Evolutionary conservation across 2,329 filamentous ascomycete genomes (phyloP).

Genomic region (Cladosporium phlei): DNA sequence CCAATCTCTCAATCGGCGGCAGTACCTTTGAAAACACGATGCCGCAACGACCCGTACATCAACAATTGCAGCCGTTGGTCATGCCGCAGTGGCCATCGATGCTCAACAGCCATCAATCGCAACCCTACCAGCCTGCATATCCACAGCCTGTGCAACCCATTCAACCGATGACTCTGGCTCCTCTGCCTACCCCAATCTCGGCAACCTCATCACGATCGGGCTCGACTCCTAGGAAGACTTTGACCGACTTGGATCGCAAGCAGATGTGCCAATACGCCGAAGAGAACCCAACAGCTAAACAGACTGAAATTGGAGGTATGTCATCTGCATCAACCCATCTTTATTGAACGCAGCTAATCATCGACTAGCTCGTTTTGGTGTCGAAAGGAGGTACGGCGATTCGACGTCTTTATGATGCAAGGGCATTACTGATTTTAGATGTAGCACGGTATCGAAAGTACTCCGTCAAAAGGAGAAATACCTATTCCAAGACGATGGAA

Average conservation of each 20-base stretch:
- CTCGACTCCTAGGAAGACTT: slow-evolving; percentile 55
- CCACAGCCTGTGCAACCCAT: slow-evolving; percentile 51
- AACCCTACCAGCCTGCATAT: slow-evolving; percentile 55
- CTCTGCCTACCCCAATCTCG: slow-evolving; percentile 50
- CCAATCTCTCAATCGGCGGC: slow-evolving; percentile 57
- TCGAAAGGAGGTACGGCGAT: slow-evolving; percentile 86
- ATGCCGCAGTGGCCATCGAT: slow-evolving; percentile 81
- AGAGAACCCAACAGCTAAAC: slow-evolving; percentile 83
- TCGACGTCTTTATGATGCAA: not conserved
- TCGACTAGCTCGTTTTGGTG: slow-evolving; percentile 72
- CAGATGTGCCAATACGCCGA: slow-evolving; percentile 93
- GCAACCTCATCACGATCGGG: slow-evolving; percentile 41
- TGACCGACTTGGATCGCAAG: slow-evolving; percentile 85
- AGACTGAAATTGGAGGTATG: slow-evolving; percentile 89
- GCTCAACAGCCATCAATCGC: slow-evolving; percentile 64
- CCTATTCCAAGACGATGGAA: slow-evolving; percentile 74
- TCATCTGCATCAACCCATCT: slow-evolving; percentile 13
- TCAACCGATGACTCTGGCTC: slow-evolving; percentile 43
- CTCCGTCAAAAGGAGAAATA: slow-evolving; percentile 93
- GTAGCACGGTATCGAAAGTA: slow-evolving; percentile 97
- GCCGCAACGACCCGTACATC: slow-evolving; percentile 49
- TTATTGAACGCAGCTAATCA: slow-evolving; percentile 28
- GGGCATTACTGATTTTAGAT: slow-evolving; percentile 17
- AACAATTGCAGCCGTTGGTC: slow-evolving; percentile 64
- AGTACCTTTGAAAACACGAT: slow-evolving; percentile 48